Percentiles rank a stretch among this genome's conserved stretches.
Evolutionary conservation across 148 eudicot genomes (phyloP).

Genomic region (Persicaria maculosa): DNA sequence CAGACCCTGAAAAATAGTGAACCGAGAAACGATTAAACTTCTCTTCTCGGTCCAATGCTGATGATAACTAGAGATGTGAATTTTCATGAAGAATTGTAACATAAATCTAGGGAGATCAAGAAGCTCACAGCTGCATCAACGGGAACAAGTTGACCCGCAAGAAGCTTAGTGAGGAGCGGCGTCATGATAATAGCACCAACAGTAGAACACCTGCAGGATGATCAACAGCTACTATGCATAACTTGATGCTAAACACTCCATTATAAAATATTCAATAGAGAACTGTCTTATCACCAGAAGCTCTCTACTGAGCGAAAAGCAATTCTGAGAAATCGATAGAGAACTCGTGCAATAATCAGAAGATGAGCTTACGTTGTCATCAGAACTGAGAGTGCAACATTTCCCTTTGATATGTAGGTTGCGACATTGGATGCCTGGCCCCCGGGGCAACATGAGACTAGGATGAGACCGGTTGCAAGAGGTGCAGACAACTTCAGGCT

Average conservation of each 20-base stretch:
- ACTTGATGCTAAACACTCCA: neutral
- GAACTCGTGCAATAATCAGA: neutral
- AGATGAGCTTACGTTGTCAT: slow-evolving; percentile 90
- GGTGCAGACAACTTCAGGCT: slow-evolving; percentile 85
- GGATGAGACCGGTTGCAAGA: slow-evolving; percentile 95
- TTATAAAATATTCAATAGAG: neutral
- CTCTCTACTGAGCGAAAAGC: neutral
- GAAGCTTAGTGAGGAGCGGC: slow-evolving; percentile 92
- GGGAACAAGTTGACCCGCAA: slow-evolving; percentile 97
- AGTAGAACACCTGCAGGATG: slow-evolving; percentile 71
- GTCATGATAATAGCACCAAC: slow-evolving; percentile 97
- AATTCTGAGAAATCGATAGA: neutral
- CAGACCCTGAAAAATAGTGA: slow-evolving; percentile 60
- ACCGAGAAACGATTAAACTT: neutral
- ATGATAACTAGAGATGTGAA: neutral
- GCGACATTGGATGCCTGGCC: slow-evolving; percentile 99
- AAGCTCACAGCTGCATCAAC: slow-evolving; percentile 95
- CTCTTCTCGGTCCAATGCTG: neutral
- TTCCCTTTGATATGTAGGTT: slow-evolving; percentile 94
- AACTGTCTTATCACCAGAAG: too few species aligned
- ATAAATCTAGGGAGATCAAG: neutral
- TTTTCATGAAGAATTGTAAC: neutral
- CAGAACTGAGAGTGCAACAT: slow-evolving; percentile 98
- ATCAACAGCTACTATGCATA: neutral
- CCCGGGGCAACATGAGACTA: slow-evolving; percentile 99